These are phyloP conservation scores for Drechslerella stenobrocha DNA, from an alignment of 2,329 filamentous ascomycete genomes.

Conservation along the genomic window DNA sequence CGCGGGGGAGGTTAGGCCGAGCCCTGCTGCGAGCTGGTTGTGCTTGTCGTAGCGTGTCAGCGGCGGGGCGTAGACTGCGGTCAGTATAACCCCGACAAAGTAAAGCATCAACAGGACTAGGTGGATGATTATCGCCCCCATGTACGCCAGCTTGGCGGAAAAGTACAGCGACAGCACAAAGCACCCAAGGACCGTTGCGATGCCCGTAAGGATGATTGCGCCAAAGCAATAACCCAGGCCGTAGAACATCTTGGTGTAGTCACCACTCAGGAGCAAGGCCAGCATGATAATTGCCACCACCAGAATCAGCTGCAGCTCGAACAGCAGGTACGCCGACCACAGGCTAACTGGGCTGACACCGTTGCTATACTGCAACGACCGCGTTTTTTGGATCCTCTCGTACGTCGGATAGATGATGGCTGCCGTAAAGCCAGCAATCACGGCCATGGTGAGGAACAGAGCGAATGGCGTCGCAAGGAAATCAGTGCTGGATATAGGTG, in stretches of 20 bases:
- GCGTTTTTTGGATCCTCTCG: slow-evolving; percentile 75
- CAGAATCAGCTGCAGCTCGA: slow-evolving; percentile 71
- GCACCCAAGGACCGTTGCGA: slow-evolving; percentile 73
- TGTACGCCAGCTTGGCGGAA: slow-evolving; percentile 31
- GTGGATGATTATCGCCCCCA: slow-evolving; percentile 34
- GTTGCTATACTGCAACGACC: slow-evolving; percentile 87
- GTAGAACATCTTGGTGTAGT: slow-evolving; percentile 63
- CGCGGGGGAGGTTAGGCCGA: slow-evolving; percentile 74
- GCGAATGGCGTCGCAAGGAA: slow-evolving; percentile 55
- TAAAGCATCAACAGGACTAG: slow-evolving; percentile 72
- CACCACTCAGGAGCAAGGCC: slow-evolving; percentile 55
- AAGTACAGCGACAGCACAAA: slow-evolving; percentile 74
- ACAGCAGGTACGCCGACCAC: slow-evolving; percentile 79
- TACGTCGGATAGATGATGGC: slow-evolving; percentile 73
- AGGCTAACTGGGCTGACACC: slow-evolving; percentile 79
- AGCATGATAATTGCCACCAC: slow-evolving; percentile 60
- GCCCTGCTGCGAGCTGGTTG: slow-evolving; percentile 71
- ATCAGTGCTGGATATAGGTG: slow-evolving; percentile 76
- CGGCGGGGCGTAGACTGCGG: slow-evolving; percentile 73
- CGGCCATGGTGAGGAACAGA: slow-evolving; percentile 71
- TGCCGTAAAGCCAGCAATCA: slow-evolving; percentile 82
- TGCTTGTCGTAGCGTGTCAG: slow-evolving; percentile 69
- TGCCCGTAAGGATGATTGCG: slow-evolving; percentile 76
- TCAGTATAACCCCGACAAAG: slow-evolving; percentile 70
- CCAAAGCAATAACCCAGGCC: slow-evolving; percentile 78